These are phyloP conservation scores for Dacryopinax spathularia DNA, from an alignment of 768 basidiomycete genomes.

Conservation along the genomic window DNA sequence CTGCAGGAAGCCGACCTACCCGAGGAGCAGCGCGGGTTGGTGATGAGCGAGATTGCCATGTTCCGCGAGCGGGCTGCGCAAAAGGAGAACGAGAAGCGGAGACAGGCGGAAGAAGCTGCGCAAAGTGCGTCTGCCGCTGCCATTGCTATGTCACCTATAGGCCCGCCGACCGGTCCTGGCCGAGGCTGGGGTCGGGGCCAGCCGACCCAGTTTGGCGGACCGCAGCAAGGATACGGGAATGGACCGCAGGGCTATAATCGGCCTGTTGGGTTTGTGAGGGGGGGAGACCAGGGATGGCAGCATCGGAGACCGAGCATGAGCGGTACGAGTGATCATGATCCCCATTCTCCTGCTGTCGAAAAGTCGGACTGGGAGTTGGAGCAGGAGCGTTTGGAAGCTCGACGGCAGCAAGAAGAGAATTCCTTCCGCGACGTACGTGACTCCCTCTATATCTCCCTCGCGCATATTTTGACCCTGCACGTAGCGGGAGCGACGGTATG, in stretches of 20 bases:
- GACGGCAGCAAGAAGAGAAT: slow-evolving; percentile 64
- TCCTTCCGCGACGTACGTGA: slow-evolving; percentile 75
- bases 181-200: slow-evolving; percentile 4
- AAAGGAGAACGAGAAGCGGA: slow-evolving; percentile 65
- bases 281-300: slow-evolving; percentile 27
- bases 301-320: slow-evolving; percentile 24
- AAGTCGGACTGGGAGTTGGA: slow-evolving; percentile 87
- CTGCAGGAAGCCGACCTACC: slow-evolving; percentile 93
- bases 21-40: slow-evolving; percentile 75
- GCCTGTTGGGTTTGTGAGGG: slow-evolving; percentile 69
- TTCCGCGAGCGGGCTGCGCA: slow-evolving; percentile 92
- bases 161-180: slow-evolving; percentile 7
- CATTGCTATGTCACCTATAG: slow-evolving; percentile 5
- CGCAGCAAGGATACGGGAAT: slow-evolving; percentile 46
- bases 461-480: slow-evolving; percentile 6
- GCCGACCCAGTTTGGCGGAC: slow-evolving; percentile 48
- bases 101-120: slow-evolving; percentile 32
- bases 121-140: slow-evolving; percentile 4
- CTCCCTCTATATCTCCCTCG: background rate
- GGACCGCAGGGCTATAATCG: slow-evolving; percentile 65
- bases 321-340: slow-evolving; percentile 16
- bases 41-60: slow-evolving; percentile 90
- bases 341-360: slow-evolving; percentile 16
- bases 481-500: slow-evolving; percentile 87
- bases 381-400: slow-evolving; percentile 57